Percentiles rank a stretch among this genome's conserved stretches.
Conservation (phyloP, 176 grass and related monocot genomes). For the Carex pumila region DNA sequence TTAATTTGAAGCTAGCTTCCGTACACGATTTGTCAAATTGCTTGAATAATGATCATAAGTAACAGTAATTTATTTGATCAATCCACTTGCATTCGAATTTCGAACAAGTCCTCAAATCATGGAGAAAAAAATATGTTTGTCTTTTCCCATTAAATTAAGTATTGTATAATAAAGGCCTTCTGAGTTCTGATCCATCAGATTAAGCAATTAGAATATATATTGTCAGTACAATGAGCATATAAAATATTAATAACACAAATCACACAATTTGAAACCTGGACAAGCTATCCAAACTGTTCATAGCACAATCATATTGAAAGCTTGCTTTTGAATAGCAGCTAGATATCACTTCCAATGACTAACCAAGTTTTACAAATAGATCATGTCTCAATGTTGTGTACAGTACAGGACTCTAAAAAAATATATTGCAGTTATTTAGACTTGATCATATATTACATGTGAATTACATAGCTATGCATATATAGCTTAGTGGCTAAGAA, state of each 20-base stretch:
- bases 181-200: background rate
- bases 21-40: background rate
- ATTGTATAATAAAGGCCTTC: background rate
- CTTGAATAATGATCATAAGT: background rate
- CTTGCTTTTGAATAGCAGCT: too few species aligned
- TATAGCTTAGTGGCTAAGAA: background rate
- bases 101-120: background rate
- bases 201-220: background rate
- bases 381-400: background rate
- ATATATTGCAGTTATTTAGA: background rate
- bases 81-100: background rate
- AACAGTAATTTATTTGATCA: background rate
- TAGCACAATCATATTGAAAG: background rate
- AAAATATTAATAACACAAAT: background rate
- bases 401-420: background rate
- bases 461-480: background rate
- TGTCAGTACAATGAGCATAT: background rate
- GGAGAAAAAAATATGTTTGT: background rate
- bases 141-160: background rate
- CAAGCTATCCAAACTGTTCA: background rate
- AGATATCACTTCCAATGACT: too few species aligned
- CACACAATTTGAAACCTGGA: background rate
- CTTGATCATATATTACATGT: background rate
- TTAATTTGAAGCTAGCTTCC: background rate
- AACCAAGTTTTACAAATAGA: too few species aligned